Evolutionary conservation across 1,284 basidiomycete species (phyloP), one percentile per base, ranked within the genome.

Genomic region (Neolentinus lepideus): DNA sequence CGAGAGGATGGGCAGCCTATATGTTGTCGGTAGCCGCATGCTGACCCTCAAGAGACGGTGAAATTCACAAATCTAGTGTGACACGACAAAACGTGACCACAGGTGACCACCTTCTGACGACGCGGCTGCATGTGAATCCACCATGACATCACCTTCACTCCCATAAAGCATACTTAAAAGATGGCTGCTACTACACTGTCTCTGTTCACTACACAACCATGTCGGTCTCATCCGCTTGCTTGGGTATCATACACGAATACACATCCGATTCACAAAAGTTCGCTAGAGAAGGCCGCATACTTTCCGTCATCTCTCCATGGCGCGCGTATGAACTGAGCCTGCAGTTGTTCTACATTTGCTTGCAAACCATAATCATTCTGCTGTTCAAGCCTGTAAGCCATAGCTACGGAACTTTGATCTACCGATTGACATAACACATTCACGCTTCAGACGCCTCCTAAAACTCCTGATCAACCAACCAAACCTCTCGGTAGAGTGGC

Each of bases 401-500:
- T 51, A n/a, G 12, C 19, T n/a, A n/a, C 29, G 38, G 19, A 10
- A 31, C 14, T 48, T 24, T 38, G 9, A 33, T 16, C 14, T 54
- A 22, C 31, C 22, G n/a, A 31, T 19, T 47, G n/a, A 38, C 36
- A 16, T 19, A 46, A 36, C n/a, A 16, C 38, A 31, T 8, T 12
- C 19, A 11, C 53, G 19, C 26, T 16, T 19, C 46, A 63, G 66
- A 57, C 24, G 24, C 62, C 69, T 0, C 73, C 73, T 1, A 68
- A 66, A 45, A 60, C 60, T 2, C 52, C 62, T 0, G 64, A 70
- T 8, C 56, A 64, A 25, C 65, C 63, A 2, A 63, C 55, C 43
- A 64, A 65, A 36, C 68, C 69, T 0, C 67, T 68, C 52, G 79
- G 76, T 2, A 67, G 75, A 24, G 73, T 83, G 31, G 80, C 80